Evolutionary conservation across 495 filamentous ascomycete genomes (phyloP).

Genomic region (Podospora appendiculata): DNA sequence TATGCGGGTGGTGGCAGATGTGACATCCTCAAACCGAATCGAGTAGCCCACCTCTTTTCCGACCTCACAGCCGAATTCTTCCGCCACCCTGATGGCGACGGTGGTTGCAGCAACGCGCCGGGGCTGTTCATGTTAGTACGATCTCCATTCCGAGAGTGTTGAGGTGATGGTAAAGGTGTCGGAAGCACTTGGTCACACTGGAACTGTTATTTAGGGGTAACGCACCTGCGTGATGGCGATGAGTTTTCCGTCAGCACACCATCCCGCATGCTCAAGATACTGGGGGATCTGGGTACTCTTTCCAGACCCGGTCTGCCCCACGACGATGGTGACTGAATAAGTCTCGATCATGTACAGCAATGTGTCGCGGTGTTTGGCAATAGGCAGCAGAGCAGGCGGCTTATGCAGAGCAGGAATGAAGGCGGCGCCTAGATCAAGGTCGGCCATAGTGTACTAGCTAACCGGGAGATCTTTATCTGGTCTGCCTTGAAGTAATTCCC

Average conservation of each 20-base stretch:
- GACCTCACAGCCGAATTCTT: constrained; percentile 84
- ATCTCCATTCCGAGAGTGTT: no score
- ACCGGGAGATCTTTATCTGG: no score
- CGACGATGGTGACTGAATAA: constrained; percentile 72
- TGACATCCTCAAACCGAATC: constrained; percentile 92
- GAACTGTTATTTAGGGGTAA: constrained; percentile 3
- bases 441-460: constrained; percentile 30
- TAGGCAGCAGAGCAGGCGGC: constrained; percentile 67
- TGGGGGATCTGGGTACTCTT: constrained; percentile 89
- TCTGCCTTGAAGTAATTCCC: no score
- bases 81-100: constrained; percentile 82
- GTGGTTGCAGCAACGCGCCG: constrained; percentile 89
- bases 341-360: constrained; percentile 73
- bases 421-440: constrained; percentile 50
- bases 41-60: constrained; percentile 96
- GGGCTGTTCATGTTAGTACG: constrained; percentile 45
- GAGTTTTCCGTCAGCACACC: constrained; percentile 71
- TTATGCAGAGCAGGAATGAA: constrained; percentile 77
- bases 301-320: constrained; percentile 85
- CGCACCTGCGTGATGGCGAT: constrained; percentile 88
- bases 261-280: constrained; percentile 81
- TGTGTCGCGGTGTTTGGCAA: constrained; percentile 63
- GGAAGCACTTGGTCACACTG: no score
- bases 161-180: no score
- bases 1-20: constrained; percentile 79